These are phyloP conservation scores for Aureobasidium zeae DNA, from an alignment of 2,329 filamentous ascomycete genomes.

Conservation along the genomic window DNA sequence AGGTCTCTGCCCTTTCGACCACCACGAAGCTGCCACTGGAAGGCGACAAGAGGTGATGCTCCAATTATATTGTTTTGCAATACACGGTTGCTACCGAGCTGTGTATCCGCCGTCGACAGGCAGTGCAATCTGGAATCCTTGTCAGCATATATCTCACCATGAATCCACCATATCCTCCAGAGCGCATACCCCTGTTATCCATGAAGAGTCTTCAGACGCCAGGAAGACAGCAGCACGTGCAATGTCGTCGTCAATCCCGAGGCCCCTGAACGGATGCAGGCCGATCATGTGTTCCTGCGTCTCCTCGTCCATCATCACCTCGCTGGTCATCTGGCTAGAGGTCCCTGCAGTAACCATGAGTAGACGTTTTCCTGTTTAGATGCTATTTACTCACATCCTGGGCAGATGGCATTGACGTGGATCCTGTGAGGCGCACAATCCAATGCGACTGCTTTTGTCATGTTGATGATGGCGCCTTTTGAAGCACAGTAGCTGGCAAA, in stretches of 20 bases:
- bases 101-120: constrained; percentile 15
- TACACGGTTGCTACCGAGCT: background rate
- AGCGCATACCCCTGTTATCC: constrained; percentile 18
- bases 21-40: background rate
- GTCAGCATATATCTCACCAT: background rate
- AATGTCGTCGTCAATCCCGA: constrained; percentile 21
- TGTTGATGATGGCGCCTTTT: constrained; percentile 39
- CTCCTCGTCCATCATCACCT: constrained; percentile 25
- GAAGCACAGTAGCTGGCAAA: constrained; percentile 37
- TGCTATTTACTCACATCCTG: constrained; percentile 31
- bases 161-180: background rate
- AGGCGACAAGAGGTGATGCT: background rate
- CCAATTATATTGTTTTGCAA: too few relatives aligned
- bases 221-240: constrained; percentile 20
- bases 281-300: constrained; percentile 22
- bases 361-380: background rate
- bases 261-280: constrained; percentile 29
- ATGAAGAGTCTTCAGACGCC: constrained; percentile 20
- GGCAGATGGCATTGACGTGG: constrained; percentile 35
- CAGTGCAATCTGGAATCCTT: constrained; percentile 3
- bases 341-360: constrained; percentile 3
- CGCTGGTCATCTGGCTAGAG: constrained; percentile 11
- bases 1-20: background rate
- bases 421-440: constrained; percentile 36
- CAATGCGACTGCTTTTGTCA: constrained; percentile 40